Conservation (phyloP, 2,329 filamentous ascomycete genomes). For the Calonectria crousiana region DNA sequence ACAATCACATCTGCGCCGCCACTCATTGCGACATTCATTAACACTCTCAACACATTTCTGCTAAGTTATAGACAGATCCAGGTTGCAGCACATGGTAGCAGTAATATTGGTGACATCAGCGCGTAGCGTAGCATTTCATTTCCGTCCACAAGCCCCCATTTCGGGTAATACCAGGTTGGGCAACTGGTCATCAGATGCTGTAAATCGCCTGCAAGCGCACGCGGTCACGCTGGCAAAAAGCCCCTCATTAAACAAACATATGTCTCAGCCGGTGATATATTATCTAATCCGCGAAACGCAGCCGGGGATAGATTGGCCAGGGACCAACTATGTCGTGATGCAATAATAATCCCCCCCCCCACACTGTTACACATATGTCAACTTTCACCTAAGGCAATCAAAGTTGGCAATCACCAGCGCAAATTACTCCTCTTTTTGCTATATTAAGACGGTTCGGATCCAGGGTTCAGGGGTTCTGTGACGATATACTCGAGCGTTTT, state of each 20-base stretch:
- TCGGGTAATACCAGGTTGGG: not conserved
- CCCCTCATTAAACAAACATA: not conserved
- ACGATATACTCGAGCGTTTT: not conserved
- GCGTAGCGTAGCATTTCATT: conserved; percentile 6
- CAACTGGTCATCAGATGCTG: not conserved
- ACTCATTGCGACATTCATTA: not conserved
- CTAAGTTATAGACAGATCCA: not conserved
- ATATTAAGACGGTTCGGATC: not conserved
- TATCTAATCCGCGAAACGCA: not conserved
- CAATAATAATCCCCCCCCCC: not conserved
- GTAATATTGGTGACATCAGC: not conserved
- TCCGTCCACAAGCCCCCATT: not conserved
- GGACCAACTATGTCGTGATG: not conserved
- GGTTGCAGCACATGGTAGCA: not conserved
- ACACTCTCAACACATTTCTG: not conserved
- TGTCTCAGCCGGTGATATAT: not conserved
- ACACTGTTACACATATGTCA: not conserved
- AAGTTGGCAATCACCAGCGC: not conserved
- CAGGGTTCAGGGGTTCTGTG: not conserved
- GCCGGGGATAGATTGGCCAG: not conserved
- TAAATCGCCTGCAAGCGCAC: not conserved
- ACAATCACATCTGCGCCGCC: not conserved
- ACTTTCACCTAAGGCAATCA: not conserved
- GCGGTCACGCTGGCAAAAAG: not conserved
- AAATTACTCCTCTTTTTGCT: not conserved